These are phyloP conservation scores for Brassica incana DNA, from an alignment of 345 rosid genomes.

Conservation along the genomic window DNA sequence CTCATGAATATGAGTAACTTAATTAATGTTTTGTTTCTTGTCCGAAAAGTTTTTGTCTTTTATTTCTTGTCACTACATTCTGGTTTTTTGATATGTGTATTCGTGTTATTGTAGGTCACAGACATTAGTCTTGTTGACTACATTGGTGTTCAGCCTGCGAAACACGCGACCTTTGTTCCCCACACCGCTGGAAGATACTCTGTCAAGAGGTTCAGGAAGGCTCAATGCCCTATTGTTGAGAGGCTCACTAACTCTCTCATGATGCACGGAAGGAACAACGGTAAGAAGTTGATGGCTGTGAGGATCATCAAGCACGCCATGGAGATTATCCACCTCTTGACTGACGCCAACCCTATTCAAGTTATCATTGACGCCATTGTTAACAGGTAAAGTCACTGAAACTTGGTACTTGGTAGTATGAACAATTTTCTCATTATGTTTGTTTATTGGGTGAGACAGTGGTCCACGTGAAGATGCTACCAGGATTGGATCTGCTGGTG, in stretches of 20 bases:
- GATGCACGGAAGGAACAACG: constrained; percentile 97
- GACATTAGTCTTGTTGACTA: constrained; percentile 76
- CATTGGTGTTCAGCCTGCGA: constrained; percentile 68
- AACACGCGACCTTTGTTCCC: constrained; percentile 90
- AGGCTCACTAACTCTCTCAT: constrained; percentile 90
- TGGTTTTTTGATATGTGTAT: neutral
- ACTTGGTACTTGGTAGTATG: no score
- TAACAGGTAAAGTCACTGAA: constrained; percentile 57
- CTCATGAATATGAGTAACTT: neutral
- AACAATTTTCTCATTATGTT: neutral
- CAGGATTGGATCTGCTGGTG: constrained; percentile 97
- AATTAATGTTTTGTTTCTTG: neutral
- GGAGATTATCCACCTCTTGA: constrained; percentile 85
- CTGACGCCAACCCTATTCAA: constrained; percentile 87
- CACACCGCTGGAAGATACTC: constrained; percentile 99
- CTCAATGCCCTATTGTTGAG: constrained; percentile 95
- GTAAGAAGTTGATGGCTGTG: constrained; percentile 90
- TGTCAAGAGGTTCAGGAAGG: constrained; percentile 90
- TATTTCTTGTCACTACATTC: neutral
- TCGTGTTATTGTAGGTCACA: constrained; percentile 48
- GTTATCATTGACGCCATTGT: constrained; percentile 85
- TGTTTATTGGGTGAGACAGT: constrained; percentile 36
- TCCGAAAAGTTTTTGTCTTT: neutral
- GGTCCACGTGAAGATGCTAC: constrained; percentile 99
- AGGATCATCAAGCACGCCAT: constrained; percentile 83